phyloP scores from a whole-genome alignment of 73 alveolate species.

The Paramecium bursaria region DNA sequence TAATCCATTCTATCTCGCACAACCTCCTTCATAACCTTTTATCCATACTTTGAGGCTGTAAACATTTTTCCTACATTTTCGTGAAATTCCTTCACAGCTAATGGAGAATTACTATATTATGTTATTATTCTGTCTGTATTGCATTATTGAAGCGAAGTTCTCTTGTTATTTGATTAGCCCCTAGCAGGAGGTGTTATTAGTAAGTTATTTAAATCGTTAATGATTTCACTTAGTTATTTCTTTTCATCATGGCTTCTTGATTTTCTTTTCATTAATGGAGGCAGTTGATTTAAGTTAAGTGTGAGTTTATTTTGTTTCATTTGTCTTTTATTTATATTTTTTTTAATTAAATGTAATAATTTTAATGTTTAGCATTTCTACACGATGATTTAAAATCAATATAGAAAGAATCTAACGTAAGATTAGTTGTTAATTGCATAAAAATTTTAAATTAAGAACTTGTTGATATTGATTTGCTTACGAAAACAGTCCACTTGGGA shows the following conservation, averaged over 20 bases:
- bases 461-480: not conserved
- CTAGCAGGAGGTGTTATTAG: not conserved
- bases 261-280: no score
- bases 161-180: not conserved
- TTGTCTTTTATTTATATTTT: no score
- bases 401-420: not conserved
- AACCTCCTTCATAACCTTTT: not conserved
- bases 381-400: not conserved
- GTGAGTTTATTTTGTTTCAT: not conserved
- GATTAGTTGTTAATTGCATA: not conserved
- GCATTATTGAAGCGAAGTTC: not conserved
- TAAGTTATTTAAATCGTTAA: no score
- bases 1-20: no score
- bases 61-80: slow-evolving; percentile 16
- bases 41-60: slow-evolving; percentile 21
- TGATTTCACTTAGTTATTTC: not conserved
- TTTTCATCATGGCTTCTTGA: not conserved
- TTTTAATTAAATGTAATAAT: no score
- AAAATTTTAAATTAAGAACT: not conserved
- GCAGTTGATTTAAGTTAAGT: no score
- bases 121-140: not conserved
- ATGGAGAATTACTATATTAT: not conserved
- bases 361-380: not conserved
- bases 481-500: not conserved
- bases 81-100: not conserved